Conservation (phyloP, 2,329 filamentous ascomycete species). For the Lasiodiplodia theobromae region DNA sequence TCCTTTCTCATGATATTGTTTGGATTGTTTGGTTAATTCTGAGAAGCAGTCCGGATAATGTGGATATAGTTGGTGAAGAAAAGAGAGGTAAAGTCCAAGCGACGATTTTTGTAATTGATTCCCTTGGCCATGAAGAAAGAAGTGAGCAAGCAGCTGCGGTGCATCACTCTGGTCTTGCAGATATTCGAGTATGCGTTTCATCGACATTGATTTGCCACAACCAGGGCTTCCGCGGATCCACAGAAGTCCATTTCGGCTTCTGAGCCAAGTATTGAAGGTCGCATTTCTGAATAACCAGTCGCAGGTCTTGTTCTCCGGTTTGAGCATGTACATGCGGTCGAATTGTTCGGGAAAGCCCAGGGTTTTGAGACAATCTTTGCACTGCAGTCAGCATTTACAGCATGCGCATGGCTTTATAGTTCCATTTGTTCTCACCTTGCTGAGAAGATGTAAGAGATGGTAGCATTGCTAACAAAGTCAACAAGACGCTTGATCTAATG, state of each 20-base stretch:
- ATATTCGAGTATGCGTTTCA: not conserved
- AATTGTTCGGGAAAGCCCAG: too few relatives aligned
- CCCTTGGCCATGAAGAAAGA: not conserved
- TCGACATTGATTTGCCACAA: constrained; percentile 2
- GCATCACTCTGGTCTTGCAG: too few relatives aligned
- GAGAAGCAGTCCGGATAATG: not conserved
- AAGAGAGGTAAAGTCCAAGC: not conserved
- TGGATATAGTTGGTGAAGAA: not conserved
- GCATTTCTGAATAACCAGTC: not conserved
- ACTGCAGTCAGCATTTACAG: too few relatives aligned
- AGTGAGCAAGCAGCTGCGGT: not conserved
- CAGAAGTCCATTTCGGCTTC: not conserved
- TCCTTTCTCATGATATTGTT: too few relatives aligned
- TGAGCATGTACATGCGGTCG: not conserved
- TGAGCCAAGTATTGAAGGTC: not conserved
- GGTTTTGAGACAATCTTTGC: too few relatives aligned
- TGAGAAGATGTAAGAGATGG: too few relatives aligned
- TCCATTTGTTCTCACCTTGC: too few relatives aligned
- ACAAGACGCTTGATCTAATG: too few relatives aligned
- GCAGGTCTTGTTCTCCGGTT: not conserved
- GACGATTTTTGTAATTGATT: not conserved
- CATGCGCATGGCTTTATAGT: too few relatives aligned
- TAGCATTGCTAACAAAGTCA: too few relatives aligned
- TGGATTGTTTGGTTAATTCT: not conserved
- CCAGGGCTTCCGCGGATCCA: not conserved